Percentiles rank a stretch among this genome's conserved stretches.
These are phyloP conservation scores for Trichoderma breve DNA, from an alignment of 2,329 filamentous ascomycete species.

Conservation along the genomic window DNA sequence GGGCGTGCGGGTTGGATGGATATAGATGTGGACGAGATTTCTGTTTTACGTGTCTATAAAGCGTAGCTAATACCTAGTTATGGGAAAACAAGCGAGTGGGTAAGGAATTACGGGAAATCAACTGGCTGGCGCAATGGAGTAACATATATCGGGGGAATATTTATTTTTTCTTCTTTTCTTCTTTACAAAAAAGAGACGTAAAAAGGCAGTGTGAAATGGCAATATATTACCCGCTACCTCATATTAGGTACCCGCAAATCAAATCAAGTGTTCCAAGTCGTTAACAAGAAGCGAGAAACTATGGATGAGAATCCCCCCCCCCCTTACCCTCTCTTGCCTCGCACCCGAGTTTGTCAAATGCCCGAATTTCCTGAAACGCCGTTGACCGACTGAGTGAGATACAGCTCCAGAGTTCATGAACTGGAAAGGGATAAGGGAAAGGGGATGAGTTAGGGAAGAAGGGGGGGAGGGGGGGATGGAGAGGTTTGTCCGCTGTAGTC, in stretches of 20 bases:
- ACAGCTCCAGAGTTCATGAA: neutral
- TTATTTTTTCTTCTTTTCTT: neutral
- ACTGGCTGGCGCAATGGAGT: neutral
- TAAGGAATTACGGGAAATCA: neutral
- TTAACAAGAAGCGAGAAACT: constrained; percentile 11
- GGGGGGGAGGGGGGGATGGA: neutral
- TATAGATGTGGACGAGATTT: constrained; percentile 57
- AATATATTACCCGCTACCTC: constrained; percentile 30
- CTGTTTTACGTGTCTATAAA: constrained; percentile 56
- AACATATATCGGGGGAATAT: neutral
- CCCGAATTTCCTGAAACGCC: constrained; percentile 19
- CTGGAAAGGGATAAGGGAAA: neutral
- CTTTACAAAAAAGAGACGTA: neutral
- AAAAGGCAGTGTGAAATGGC: constrained; percentile 16
- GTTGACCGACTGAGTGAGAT: constrained; percentile 9
- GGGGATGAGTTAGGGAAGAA: neutral
- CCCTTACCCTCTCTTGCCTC: constrained; percentile 4
- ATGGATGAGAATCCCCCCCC: neutral
- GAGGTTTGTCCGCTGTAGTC: constrained; percentile 13
- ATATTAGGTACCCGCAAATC: constrained; percentile 25
- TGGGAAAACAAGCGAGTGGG: neutral
- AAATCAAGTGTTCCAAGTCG: constrained; percentile 13
- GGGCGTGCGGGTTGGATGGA: constrained; percentile 54
- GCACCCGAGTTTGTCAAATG: constrained; percentile 12
- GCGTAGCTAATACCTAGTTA: neutral